Percentiles rank a stretch among this genome's conserved stretches.
These are phyloP conservation scores for Vitis hybrid DNA, from an alignment of 177 flowering plant species.

Conservation along the genomic window DNA sequence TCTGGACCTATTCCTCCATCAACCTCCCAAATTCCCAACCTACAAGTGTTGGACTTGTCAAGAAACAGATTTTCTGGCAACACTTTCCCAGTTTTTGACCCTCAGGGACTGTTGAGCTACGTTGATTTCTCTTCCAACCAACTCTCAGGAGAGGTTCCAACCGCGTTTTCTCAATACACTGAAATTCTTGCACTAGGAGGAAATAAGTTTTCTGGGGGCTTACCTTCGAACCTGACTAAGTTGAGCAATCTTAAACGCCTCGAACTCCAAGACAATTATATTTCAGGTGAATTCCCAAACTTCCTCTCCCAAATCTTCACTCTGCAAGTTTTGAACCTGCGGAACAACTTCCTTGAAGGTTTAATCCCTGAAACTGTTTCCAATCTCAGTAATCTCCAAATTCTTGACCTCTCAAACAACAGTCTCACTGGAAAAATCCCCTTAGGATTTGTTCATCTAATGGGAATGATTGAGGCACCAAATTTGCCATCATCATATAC, in stretches of 20 bases:
- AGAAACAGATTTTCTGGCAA: slow-evolving; percentile 43
- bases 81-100: slow-evolving; percentile 34
- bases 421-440: slow-evolving; percentile 35
- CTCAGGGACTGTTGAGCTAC: too few species aligned
- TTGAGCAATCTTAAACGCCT: slow-evolving; percentile 40
- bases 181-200: slow-evolving; percentile 35
- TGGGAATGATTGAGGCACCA: slow-evolving; percentile 37
- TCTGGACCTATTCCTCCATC: slow-evolving; percentile 47
- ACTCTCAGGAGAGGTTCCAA: slow-evolving; percentile 42
- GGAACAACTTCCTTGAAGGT: slow-evolving; percentile 42
- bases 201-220: slow-evolving; percentile 45
- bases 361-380: slow-evolving; percentile 29
- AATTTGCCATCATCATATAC: not conserved
- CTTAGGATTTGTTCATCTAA: slow-evolving; percentile 28
- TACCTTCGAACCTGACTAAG: slow-evolving; percentile 34
- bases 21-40: slow-evolving; percentile 28
- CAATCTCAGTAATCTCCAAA: slow-evolving; percentile 33
- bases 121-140: slow-evolving; percentile 26
- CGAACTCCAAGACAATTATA: slow-evolving; percentile 46
- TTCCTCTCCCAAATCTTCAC: slow-evolving; percentile 33
- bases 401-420: slow-evolving; percentile 50
- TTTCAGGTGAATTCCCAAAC: slow-evolving; percentile 38
- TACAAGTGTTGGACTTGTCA: slow-evolving; percentile 45
- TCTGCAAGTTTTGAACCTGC: slow-evolving; percentile 36
- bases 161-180: slow-evolving; percentile 27